phyloP scores from a whole-genome alignment of 345 rosid genomes.

The Conringia planisiliqua region DNA sequence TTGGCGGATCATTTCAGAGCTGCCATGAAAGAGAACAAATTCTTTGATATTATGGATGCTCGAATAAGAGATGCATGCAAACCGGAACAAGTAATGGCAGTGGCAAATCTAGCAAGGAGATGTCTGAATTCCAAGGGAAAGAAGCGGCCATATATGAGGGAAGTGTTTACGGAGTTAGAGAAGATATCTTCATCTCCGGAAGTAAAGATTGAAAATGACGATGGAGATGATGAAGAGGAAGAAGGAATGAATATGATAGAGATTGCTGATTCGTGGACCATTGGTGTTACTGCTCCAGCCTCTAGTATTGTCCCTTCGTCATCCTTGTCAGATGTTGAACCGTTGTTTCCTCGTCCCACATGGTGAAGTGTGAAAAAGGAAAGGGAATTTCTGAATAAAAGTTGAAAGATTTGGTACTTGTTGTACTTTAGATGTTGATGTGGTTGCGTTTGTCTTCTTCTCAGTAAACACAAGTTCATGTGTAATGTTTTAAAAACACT shows the following conservation, averaged over 20 bases:
- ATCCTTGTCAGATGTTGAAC: neutral
- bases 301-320: neutral
- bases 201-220: neutral
- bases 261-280: neutral
- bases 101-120: constrained; percentile 18
- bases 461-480: neutral
- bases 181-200: neutral
- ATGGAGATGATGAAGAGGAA: neutral
- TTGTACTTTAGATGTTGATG: neutral
- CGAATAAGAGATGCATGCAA: constrained; percentile 2
- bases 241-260: neutral
- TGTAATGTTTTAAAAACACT: neutral
- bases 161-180: constrained; percentile 46
- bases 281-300: neutral
- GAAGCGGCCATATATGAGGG: constrained; percentile 48
- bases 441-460: neutral
- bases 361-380: neutral
- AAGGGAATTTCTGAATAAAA: neutral
- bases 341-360: neutral
- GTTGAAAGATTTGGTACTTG: neutral
- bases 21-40: neutral
- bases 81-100: constrained; percentile 7
- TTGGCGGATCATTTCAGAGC: neutral
- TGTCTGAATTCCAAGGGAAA: constrained; percentile 48
- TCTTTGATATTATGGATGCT: neutral